Evolutionary conservation across 371 early-diverging fungal genomes (phyloP), one percentile per base, ranked within the genome.

Genomic region (Quaeritorhiza haematococci): DNA sequence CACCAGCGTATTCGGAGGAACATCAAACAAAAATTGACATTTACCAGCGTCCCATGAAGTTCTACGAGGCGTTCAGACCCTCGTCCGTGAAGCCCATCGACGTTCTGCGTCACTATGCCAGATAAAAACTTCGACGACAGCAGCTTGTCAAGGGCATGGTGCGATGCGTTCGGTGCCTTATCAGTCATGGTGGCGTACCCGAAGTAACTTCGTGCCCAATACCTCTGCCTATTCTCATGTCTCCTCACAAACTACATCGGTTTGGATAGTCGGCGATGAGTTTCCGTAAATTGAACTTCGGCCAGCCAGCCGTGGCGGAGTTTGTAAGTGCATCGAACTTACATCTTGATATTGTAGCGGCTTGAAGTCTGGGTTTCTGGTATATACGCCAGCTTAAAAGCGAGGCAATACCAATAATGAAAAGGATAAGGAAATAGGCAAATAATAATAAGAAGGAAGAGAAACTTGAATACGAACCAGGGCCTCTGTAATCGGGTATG

Each of bases 201-300:
- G 19, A 94, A 70, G 62, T 81, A 92, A n/a, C 87, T 87, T 3
- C 94, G 84, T 1, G 89, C 88, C 94, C 96, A 96, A 72, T 96
- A 96, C 4, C 94, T 74, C 56, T 87, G 88, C 1, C 92, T 76
- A 42, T 76, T 80, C 0, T 59, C 54, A 55, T 88, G 85, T 6
- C 68, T 65, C 4, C 74, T 54, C 2, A 82, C 64, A 55, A 91
- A 84, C 68, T 91, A 78, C 58, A 61, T 3, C 61, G 63, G 32
- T 49, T 47, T 53, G 50, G 48, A 43, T 67, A 73, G 27, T 57
- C 59, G 34, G 6, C 10, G 8, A 29, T 28, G 28, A 19, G 30
- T 30, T 1, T 19, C n/a, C 8, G 29, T 24, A 26, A 48, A 19
- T 30, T 15, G 19, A 41, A 30, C 7, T 30, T 17, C 7, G 38